Evolutionary conservation across 2,329 filamentous ascomycete genomes (phyloP), one percentile per base, ranked within the genome.

Genomic region (Alternaria conjuncta): DNA sequence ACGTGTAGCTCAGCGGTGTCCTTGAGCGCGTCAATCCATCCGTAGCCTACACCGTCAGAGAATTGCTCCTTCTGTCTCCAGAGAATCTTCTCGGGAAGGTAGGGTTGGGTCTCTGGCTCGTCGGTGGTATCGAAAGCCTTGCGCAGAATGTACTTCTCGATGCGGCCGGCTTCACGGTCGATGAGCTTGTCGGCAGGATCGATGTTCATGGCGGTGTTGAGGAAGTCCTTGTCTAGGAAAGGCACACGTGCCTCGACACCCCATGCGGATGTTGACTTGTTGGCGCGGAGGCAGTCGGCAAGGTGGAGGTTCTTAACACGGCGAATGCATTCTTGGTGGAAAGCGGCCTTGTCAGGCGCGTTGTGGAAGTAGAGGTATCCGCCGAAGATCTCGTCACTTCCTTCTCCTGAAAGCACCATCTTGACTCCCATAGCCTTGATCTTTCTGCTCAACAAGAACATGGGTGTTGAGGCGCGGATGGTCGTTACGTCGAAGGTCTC

Each of bases 51-150:
- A 79, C 96, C 96, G 76, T 99, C 96, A 63, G 92, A 96, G 86
- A 99, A 99, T 84, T 99, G 96, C 85, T 99, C 96, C 89, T 99
- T 99, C 84, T 99, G 96, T 79, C 96, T 88, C 92, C 93, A 99
- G 60, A 99, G 89, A 73, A 99, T 99, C 80, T 94, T 89, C 18
- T 97, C 90, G 8, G 96, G 96, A n/a, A 99, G 89, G 84, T 98
- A 99, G 10, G 96, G 90, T 71, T 92, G 83, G 53, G 86, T 88
- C 51, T 86, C 89, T 15, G 94, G 93, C 82, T 97, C 92, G 77
- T 95, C 93, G 51, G 87, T 88, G 28, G 94, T 97, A 83, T 99
- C 96, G 79, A 99, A 99, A 3, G 96, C 96, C 84, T 97, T 97
- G 78, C 96, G 92, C 71, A 99, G 86, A 71, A 99, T 96, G 86